Evolutionary conservation across 148 eudicot species (phyloP).

Genomic region (Polygonum aviculare): DNA sequence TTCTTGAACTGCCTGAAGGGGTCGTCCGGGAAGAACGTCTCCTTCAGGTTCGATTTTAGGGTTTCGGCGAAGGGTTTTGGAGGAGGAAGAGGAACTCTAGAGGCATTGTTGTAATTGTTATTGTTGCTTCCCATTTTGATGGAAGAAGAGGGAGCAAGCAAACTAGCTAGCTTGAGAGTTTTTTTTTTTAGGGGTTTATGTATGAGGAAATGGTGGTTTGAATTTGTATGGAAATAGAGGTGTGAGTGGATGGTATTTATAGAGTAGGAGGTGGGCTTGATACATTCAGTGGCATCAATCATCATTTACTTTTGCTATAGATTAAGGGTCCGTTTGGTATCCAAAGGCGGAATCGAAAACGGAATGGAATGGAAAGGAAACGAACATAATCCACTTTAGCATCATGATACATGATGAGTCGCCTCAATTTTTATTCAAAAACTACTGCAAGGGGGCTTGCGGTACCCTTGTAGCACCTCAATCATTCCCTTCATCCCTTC

Average conservation of each 20-base stretch:
- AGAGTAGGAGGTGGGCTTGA: neutral
- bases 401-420: no score
- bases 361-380: no score
- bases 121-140: slow-evolving; percentile 1
- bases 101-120: neutral
- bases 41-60: slow-evolving; percentile 36
- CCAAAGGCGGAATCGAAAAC: no score
- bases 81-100: slow-evolving; percentile 28
- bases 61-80: slow-evolving; percentile 26
- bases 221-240: neutral
- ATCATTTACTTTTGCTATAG: no score
- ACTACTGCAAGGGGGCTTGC: no score
- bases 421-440: no score
- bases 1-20: slow-evolving; percentile 37
- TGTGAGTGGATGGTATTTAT: neutral
- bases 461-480: no score
- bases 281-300: neutral
- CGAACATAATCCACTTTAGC: no score
- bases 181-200: neutral
- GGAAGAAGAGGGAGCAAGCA: neutral
- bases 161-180: neutral
- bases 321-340: no score
- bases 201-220: neutral
- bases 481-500: no score
- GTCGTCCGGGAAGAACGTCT: slow-evolving; percentile 58